A percentile compares a stretch with the other conserved stretches of the same genome.
Evolutionary conservation across 495 filamentous ascomycete species (phyloP).

Genomic region (Daldinia childiae): DNA sequence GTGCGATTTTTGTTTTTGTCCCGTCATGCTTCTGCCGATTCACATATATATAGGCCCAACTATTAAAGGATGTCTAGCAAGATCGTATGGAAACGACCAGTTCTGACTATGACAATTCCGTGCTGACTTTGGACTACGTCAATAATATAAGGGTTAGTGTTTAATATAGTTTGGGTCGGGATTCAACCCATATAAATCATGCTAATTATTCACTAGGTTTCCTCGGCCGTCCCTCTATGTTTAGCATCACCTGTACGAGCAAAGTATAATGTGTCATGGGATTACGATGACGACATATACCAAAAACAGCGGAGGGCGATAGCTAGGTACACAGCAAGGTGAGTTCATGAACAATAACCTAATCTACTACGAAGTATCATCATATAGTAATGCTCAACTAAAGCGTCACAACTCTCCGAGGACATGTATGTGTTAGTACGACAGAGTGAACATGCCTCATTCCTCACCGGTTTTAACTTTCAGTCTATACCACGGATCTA

Average conservation of each 20-base stretch:
- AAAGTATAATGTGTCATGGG: not conserved
- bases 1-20: constrained; percentile 3
- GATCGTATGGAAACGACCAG: not conserved
- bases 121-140: not conserved
- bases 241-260: not conserved
- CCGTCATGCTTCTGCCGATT: constrained; percentile 11
- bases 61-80: not conserved
- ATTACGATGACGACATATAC: not conserved
- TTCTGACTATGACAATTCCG: not conserved
- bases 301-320: not conserved
- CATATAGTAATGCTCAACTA: not conserved
- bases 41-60: not conserved
- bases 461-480: too few relatives aligned
- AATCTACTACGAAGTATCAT: not conserved
- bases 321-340: not conserved
- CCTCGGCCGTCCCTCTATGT: not conserved
- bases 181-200: not conserved
- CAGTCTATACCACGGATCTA: not conserved
- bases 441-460: not conserved
- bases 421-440: not conserved
- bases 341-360: not conserved
- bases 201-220: not conserved
- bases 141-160: not conserved
- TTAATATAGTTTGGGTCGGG: not conserved
- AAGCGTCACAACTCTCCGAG: not conserved